Evolutionary conservation across 73 alveolate species (phyloP).

Genomic region (Paramecium octaurelia): DNA sequence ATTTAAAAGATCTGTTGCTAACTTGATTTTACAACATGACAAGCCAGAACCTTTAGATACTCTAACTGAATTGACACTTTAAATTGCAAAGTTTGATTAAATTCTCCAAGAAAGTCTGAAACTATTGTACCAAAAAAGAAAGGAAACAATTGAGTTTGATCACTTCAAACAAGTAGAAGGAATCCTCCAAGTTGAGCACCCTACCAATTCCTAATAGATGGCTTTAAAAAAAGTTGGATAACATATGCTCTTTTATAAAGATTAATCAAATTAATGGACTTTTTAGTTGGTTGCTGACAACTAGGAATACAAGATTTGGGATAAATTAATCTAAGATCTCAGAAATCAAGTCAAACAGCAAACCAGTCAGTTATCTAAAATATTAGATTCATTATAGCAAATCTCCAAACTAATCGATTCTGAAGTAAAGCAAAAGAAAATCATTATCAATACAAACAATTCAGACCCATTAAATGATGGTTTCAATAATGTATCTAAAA

Average conservation of each 20-base stretch:
- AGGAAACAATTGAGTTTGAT: neutral
- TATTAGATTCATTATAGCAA: neutral
- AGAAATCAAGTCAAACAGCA: neutral
- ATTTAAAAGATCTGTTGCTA: neutral
- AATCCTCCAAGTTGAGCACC: neutral
- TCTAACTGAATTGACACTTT: neutral
- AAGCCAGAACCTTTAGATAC: neutral
- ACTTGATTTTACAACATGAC: neutral
- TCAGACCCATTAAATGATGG: neutral
- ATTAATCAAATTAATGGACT: neutral
- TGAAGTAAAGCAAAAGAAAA: neutral
- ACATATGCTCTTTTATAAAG: neutral
- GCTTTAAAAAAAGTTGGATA: neutral
- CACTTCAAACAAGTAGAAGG: neutral
- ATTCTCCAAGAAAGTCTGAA: neutral
- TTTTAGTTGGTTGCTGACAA: neutral
- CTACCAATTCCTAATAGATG: neutral
- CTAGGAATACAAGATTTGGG: neutral
- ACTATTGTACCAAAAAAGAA: neutral
- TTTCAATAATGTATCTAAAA: neutral
- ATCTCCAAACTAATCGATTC: neutral
- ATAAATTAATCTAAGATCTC: neutral
- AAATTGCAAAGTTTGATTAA: neutral
- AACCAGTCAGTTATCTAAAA: neutral
- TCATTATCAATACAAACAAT: neutral